Evolutionary conservation across 164 flowering plant genomes (phyloP).

Genomic region (Piper longum): DNA sequence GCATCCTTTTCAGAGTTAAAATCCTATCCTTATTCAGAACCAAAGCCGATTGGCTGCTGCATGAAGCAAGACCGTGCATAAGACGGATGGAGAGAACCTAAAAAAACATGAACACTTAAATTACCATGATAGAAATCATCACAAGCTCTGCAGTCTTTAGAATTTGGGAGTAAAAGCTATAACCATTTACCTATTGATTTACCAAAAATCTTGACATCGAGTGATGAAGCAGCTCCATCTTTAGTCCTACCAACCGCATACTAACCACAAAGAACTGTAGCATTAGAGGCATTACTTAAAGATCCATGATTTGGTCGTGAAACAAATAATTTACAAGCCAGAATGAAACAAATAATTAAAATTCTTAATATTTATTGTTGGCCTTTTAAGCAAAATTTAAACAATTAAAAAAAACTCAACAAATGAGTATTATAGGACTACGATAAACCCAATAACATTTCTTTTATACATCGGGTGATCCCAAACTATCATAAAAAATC

Average conservation of each 20-base stretch:
- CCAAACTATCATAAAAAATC: too few relatives aligned
- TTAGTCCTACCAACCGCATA: slow-evolving; percentile 51
- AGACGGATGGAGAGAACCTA: slow-evolving; percentile 52
- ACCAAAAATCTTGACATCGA: slow-evolving; percentile 40
- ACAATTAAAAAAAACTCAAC: too few relatives aligned
- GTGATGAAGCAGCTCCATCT: slow-evolving; percentile 19
- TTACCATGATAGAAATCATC: not conserved
- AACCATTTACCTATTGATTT: slow-evolving; percentile 42
- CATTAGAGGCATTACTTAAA: not conserved
- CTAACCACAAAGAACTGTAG: slow-evolving; percentile 20
- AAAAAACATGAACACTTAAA: slow-evolving; percentile 6
- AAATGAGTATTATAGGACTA: too few relatives aligned
- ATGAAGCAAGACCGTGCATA: slow-evolving; percentile 53
- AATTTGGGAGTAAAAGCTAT: slow-evolving; percentile 7
- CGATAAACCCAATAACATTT: too few relatives aligned
- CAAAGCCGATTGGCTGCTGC: slow-evolving; percentile 42
- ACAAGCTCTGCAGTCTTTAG: not conserved
- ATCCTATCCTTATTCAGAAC: slow-evolving; percentile 51
- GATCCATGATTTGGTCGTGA: not conserved
- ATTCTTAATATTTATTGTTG: too few relatives aligned
- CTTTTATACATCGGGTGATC: too few relatives aligned
- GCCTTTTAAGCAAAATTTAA: too few relatives aligned
- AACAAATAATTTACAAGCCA: too few relatives aligned
- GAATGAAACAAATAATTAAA: too few relatives aligned
- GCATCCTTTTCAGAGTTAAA: slow-evolving; percentile 45